phyloP scores from a whole-genome alignment of 768 basidiomycete genomes.

The Leccinum boreale region DNA sequence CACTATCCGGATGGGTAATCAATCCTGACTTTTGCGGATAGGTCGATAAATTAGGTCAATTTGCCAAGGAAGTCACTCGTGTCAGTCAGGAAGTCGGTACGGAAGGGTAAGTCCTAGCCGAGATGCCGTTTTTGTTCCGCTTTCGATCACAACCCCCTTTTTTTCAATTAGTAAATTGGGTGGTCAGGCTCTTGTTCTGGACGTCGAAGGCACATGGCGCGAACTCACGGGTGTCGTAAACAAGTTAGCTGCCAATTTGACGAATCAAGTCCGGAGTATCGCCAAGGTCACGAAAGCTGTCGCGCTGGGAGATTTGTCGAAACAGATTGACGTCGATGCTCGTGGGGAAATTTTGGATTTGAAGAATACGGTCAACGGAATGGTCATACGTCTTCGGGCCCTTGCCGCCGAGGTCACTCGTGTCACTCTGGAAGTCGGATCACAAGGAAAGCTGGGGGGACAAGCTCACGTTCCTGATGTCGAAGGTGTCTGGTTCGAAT shows the following conservation, averaged over 20 bases:
- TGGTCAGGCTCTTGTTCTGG: slow-evolving; percentile 80
- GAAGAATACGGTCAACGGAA: slow-evolving; percentile 58
- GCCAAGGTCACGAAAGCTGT: slow-evolving; percentile 70
- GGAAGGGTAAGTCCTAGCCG: slow-evolving; percentile 50
- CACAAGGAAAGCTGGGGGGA: slow-evolving; percentile 85
- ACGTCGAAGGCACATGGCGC: slow-evolving; percentile 90
- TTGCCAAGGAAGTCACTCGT: slow-evolving; percentile 89
- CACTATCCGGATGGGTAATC: slow-evolving; percentile 1
- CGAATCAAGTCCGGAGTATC: slow-evolving; percentile 54
- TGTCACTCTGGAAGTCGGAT: slow-evolving; percentile 82
- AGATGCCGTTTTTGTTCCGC: slow-evolving; percentile 9
- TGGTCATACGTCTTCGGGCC: slow-evolving; percentile 51
- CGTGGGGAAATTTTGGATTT: slow-evolving; percentile 87
- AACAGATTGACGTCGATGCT: slow-evolving; percentile 90
- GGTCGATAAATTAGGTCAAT: slow-evolving; percentile 76
- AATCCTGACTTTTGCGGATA: slow-evolving; percentile 21
- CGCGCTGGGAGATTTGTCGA: slow-evolving; percentile 83
- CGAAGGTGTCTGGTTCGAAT: slow-evolving; percentile 87
- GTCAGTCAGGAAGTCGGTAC: slow-evolving; percentile 83
- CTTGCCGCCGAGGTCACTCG: slow-evolving; percentile 81
- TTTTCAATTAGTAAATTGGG: slow-evolving; percentile 59
- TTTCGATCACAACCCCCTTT: slow-evolving; percentile 4
- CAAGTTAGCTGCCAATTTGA: slow-evolving; percentile 76
- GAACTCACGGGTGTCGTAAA: slow-evolving; percentile 82
- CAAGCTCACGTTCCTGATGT: slow-evolving; percentile 87